Percentiles rank a stretch among this genome's conserved stretches.
These are phyloP conservation scores for Trifolium fragiferum DNA, from an alignment of 306 rosid species.

Conservation along the genomic window DNA sequence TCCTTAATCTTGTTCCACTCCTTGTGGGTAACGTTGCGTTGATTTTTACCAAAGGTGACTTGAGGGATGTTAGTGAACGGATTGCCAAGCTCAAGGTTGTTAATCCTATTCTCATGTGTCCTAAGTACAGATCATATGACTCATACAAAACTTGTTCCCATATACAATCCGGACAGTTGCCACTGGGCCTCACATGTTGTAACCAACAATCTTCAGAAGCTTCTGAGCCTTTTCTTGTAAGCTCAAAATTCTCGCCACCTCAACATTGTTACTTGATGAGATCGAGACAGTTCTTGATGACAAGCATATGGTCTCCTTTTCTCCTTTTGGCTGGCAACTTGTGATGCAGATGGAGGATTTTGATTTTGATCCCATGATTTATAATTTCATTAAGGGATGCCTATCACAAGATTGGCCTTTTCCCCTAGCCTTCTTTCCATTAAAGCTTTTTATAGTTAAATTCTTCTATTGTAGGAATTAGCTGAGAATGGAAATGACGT, in stretches of 20 bases:
- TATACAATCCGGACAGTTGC: conserved; percentile 50
- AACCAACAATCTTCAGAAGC: conserved; percentile 41
- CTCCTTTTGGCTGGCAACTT: conserved; percentile 51
- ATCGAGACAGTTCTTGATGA: conserved; percentile 53
- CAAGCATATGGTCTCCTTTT: conserved; percentile 53
- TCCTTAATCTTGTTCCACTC: conserved; percentile 72
- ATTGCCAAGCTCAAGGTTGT: conserved; percentile 68
- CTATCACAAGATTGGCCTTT: conserved; percentile 15
- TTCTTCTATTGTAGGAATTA: conserved; percentile 18
- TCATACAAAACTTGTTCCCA: conserved; percentile 48
- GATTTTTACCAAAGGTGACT: conserved; percentile 68
- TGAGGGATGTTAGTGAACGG: conserved; percentile 66
- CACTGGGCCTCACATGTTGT: conserved; percentile 52
- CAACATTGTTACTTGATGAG: conserved; percentile 48
- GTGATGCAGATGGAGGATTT: conserved; percentile 31
- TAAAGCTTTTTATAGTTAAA: conserved; percentile 18
- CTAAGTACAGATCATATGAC: conserved; percentile 51
- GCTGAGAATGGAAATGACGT: conserved; percentile 14
- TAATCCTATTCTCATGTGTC: conserved; percentile 53
- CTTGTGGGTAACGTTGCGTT: conserved; percentile 80
- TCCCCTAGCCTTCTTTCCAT: conserved; percentile 7
- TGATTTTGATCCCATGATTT: neutral
- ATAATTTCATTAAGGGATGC: conserved; percentile 8
- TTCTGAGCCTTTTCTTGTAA: conserved; percentile 48
- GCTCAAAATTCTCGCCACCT: conserved; percentile 48